Conservation (phyloP, 768 basidiomycete genomes). For the Sarcomyxa edulis region DNA sequence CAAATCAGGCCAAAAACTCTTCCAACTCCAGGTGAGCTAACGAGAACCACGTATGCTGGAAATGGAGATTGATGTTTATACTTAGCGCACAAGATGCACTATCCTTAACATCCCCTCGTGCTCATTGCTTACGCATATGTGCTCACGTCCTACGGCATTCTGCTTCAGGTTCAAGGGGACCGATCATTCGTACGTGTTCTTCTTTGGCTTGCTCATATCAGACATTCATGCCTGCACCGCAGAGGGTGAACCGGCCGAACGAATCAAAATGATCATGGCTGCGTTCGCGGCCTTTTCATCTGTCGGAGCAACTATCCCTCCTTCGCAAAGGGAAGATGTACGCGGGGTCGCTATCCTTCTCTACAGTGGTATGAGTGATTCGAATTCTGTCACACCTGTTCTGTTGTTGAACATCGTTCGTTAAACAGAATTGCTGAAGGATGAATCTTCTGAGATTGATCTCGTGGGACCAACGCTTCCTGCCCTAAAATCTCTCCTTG, state of each 20-base stretch:
- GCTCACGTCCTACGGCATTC: conserved; percentile 74
- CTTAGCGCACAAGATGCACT: conserved; percentile 28
- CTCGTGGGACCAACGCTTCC: conserved; percentile 78
- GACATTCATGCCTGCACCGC: conserved; percentile 9
- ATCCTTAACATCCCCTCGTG: conserved; percentile 38
- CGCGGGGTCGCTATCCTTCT: conserved; percentile 74
- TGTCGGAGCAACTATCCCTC: conserved; percentile 44
- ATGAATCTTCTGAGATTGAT: conserved; percentile 78
- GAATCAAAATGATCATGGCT: conserved; percentile 57
- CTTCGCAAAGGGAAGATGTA: conserved; percentile 64
- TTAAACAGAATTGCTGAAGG: conserved; percentile 68
- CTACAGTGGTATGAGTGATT: conserved; percentile 57
- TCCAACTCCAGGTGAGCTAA: too few species aligned
- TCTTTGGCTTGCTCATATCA: neutral
- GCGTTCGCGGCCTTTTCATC: conserved; percentile 58
- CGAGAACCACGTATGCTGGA: too few species aligned
- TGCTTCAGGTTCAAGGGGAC: conserved; percentile 49
- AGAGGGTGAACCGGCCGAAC: conserved; percentile 52
- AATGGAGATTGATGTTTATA: too few species aligned
- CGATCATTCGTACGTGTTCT: conserved; percentile 42
- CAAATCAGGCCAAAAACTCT: conserved; percentile 23
- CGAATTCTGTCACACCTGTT: neutral
- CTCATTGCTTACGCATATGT: conserved; percentile 80
- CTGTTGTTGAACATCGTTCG: conserved; percentile 8
- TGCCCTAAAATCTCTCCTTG: conserved; percentile 70